Evolutionary conservation across 73 alveolate species (phyloP).

Genomic region (Paramecium octaurelia): DNA sequence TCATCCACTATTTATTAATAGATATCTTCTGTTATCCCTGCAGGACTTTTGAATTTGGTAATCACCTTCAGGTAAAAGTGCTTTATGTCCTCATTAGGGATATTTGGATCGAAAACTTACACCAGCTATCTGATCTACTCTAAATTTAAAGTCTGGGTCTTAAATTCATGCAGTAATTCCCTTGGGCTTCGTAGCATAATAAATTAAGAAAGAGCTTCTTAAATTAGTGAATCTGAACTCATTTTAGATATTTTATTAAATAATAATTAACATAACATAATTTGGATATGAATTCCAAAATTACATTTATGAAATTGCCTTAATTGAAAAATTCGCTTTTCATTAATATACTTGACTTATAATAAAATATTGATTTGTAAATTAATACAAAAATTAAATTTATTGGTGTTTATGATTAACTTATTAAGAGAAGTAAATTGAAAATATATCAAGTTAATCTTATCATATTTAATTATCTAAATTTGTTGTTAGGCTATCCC

Average conservation of each 20-base stretch:
- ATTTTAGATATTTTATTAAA: not conserved
- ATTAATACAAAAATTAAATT: too few species aligned
- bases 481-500: too few species aligned
- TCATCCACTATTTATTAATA: not conserved
- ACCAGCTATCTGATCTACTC: not conserved
- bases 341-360: too few species aligned
- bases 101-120: not conserved
- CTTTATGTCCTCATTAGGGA: not conserved
- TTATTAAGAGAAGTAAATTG: too few species aligned
- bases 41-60: not conserved
- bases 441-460: too few species aligned
- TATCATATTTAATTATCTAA: too few species aligned
- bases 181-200: not conserved
- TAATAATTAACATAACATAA: not conserved
- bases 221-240: not conserved
- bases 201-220: slow-evolving; percentile 5
- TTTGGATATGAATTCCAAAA: not conserved
- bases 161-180: not conserved
- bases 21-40: not conserved
- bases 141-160: not conserved
- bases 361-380: too few species aligned
- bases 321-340: not conserved
- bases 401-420: too few species aligned
- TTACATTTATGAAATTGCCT: not conserved
- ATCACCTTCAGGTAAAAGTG: not conserved